phyloP scores from a whole-genome alignment of 129 eudicot genomes.

The Flaveria brownii region DNA sequence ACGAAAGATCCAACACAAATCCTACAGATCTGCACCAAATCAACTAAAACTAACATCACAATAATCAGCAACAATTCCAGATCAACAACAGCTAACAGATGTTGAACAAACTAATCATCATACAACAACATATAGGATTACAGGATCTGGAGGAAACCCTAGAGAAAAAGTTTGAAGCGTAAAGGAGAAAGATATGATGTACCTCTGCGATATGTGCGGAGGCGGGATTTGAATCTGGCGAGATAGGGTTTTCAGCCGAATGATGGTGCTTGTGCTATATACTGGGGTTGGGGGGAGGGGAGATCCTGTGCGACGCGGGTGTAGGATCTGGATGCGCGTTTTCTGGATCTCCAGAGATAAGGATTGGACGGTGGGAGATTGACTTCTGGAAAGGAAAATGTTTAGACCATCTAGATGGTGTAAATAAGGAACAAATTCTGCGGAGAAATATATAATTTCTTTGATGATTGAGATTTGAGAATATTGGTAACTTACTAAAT shows the following conservation, averaged over 20 bases:
- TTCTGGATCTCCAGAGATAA: slow-evolving; percentile 13
- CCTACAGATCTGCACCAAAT: background rate
- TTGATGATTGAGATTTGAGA: too few relatives aligned
- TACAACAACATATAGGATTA: background rate
- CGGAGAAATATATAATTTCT: too few relatives aligned
- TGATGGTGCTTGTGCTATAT: slow-evolving; percentile 3
- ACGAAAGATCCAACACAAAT: background rate
- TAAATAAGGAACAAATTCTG: background rate
- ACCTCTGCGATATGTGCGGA: slow-evolving; percentile 20
- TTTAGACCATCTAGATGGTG: slow-evolving; percentile 3
- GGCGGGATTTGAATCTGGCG: slow-evolving; percentile 6
- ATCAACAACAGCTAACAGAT: background rate
- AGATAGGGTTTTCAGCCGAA: slow-evolving; percentile 17
- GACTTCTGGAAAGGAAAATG: background rate
- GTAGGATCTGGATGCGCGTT: slow-evolving; percentile 18
- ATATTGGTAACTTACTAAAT: too few relatives aligned
- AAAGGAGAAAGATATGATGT: background rate
- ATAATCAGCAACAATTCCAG: background rate
- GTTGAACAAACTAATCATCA: background rate
- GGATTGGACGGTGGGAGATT: slow-evolving; percentile 17
- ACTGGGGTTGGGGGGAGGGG: slow-evolving; percentile 4
- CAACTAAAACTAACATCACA: background rate
- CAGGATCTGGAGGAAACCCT: background rate
- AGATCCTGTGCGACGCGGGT: slow-evolving; percentile 12
- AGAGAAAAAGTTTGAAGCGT: too few relatives aligned